Evolutionary conservation across 371 early-diverging fungal species (phyloP).

Genomic region (Entomophthora muscae): DNA sequence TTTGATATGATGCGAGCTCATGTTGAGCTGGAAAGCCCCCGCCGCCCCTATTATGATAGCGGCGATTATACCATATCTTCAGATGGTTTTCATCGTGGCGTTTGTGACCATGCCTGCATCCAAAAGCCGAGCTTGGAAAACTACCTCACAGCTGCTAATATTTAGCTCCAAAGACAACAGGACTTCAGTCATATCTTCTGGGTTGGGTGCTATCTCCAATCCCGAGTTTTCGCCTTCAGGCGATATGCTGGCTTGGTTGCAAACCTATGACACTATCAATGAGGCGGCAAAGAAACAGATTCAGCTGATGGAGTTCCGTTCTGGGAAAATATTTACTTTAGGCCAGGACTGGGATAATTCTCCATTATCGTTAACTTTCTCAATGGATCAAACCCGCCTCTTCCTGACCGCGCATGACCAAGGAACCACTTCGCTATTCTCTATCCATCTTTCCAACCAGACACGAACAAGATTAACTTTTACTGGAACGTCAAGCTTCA

Average conservation of each 20-base stretch:
- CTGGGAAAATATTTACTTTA: slow-evolving; percentile 20
- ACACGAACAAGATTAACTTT: no score
- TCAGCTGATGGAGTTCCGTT: slow-evolving; percentile 14
- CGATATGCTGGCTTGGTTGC: slow-evolving; percentile 40
- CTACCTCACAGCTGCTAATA: slow-evolving; percentile 49
- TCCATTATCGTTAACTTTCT: slow-evolving; percentile 33
- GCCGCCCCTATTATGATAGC: slow-evolving; percentile 33
- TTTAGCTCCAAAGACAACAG: slow-evolving; percentile 23
- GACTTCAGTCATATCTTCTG: slow-evolving; percentile 30
- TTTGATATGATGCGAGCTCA: slow-evolving; percentile 26
- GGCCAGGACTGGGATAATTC: slow-evolving; percentile 44
- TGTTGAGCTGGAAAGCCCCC: slow-evolving; percentile 21
- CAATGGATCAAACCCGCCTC: slow-evolving; percentile 23
- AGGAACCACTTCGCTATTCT: no score
- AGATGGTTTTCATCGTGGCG: slow-evolving; percentile 32
- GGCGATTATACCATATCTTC: slow-evolving; percentile 36
- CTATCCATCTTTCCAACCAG: no score
- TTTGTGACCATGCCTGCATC: slow-evolving; percentile 46
- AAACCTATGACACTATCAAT: slow-evolving; percentile 47
- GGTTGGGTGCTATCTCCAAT: slow-evolving; percentile 35
- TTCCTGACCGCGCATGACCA: slow-evolving; percentile 37
- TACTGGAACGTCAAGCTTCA: no score
- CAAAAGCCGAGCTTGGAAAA: slow-evolving; percentile 53
- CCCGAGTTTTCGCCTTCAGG: slow-evolving; percentile 47
- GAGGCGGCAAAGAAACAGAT: slow-evolving; percentile 63